Evolutionary conservation across 2,329 filamentous ascomycete genomes (phyloP).

Genomic region (Epichloe aotearoae): DNA sequence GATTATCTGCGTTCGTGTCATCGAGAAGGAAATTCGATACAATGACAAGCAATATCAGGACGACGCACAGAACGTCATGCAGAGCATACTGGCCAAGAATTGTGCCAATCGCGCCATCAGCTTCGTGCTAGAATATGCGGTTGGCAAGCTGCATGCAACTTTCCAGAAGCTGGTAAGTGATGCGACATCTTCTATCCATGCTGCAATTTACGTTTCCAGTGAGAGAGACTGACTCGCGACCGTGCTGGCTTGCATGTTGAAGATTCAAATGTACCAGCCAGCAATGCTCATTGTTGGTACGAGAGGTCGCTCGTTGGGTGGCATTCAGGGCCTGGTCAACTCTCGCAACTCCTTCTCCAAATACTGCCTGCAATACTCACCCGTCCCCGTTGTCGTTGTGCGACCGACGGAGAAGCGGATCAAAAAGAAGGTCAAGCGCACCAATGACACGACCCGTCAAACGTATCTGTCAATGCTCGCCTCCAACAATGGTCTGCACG

Average conservation of each 20-base stretch:
- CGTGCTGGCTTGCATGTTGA: not conserved
- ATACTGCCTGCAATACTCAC: slow-evolving; percentile 87
- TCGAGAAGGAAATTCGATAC: slow-evolving; percentile 67
- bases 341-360: slow-evolving; percentile 75
- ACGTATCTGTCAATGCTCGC: slow-evolving; percentile 69
- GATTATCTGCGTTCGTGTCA: slow-evolving; percentile 76
- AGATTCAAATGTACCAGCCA: slow-evolving; percentile 88
- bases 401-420: slow-evolving; percentile 75
- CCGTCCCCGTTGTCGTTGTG: slow-evolving; percentile 86
- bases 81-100: slow-evolving; percentile 68
- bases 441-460: slow-evolving; percentile 60
- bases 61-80: slow-evolving; percentile 62
- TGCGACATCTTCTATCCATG: too few species aligned
- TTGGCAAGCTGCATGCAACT: slow-evolving; percentile 79
- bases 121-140: slow-evolving; percentile 72
- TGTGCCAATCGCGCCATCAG: slow-evolving; percentile 68
- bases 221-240: slow-evolving; percentile 7
- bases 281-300: slow-evolving; percentile 87
- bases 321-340: slow-evolving; percentile 73
- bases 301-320: slow-evolving; percentile 68
- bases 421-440: slow-evolving; percentile 80
- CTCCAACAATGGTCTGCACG: slow-evolving; percentile 42
- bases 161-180: slow-evolving; percentile 73
- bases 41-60: slow-evolving; percentile 60
- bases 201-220: not conserved